Evolutionary conservation across 108 stramenopile species (phyloP).

Genomic region (Seminavis robusta): DNA sequence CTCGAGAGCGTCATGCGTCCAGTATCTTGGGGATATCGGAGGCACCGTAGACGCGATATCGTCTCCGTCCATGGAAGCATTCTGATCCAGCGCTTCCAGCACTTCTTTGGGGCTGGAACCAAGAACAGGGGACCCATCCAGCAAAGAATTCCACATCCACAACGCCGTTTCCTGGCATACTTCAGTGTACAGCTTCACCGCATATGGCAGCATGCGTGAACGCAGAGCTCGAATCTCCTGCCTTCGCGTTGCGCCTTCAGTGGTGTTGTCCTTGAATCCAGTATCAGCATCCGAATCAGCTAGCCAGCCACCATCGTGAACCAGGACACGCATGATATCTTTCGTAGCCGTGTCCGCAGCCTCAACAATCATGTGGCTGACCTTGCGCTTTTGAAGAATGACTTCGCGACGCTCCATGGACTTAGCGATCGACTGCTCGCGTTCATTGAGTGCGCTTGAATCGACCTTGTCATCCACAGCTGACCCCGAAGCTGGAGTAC

Average conservation of each 20-base stretch:
- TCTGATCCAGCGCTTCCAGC: slow-evolving; percentile 26
- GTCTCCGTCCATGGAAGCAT: slow-evolving; percentile 2
- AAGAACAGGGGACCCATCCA: slow-evolving; percentile 38
- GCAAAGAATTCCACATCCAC: slow-evolving; percentile 58
- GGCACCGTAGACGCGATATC: slow-evolving; percentile 13
- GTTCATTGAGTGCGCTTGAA: slow-evolving; percentile 13
- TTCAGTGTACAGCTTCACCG: slow-evolving; percentile 52
- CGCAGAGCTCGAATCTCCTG: slow-evolving; percentile 46
- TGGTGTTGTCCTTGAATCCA: not conserved
- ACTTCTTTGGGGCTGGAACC: slow-evolving; percentile 1
- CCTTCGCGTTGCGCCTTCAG: slow-evolving; percentile 5
- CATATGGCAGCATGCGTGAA: slow-evolving; percentile 36
- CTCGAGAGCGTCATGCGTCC: slow-evolving; percentile 57
- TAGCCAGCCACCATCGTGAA: slow-evolving; percentile 67
- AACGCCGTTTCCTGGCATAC: slow-evolving; percentile 67
- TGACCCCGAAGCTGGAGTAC: slow-evolving; percentile 4
- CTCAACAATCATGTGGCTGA: not conserved
- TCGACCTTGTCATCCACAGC: slow-evolving; percentile 7
- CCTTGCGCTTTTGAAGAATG: slow-evolving; percentile 18
- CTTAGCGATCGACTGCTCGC: slow-evolving; percentile 46
- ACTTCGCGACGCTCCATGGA: slow-evolving; percentile 38
- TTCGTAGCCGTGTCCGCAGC: slow-evolving; percentile 36
- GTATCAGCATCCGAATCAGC: slow-evolving; percentile 10
- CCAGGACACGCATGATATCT: slow-evolving; percentile 49
- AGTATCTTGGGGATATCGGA: slow-evolving; percentile 49